These are phyloP conservation scores for Delonix regia DNA, from an alignment of 306 rosid genomes.

Conservation along the genomic window DNA sequence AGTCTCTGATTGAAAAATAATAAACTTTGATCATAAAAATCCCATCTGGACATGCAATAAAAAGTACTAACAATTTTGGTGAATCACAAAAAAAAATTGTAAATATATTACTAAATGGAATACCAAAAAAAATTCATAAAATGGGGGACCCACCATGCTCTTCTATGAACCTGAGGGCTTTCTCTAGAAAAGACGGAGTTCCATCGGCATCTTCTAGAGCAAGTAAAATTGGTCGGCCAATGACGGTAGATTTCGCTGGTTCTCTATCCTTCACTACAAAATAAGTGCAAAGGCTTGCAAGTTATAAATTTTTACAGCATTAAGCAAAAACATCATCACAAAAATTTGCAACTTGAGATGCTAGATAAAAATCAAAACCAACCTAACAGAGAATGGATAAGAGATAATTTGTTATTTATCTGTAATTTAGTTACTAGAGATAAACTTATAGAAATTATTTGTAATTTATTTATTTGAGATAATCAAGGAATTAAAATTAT, in stretches of 20 bases:
- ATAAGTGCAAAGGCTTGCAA: constrained; percentile 36
- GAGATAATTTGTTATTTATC: too few species aligned
- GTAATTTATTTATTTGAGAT: too few species aligned
- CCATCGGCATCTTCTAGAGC: constrained; percentile 98
- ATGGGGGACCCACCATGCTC: constrained; percentile 63
- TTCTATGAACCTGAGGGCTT: constrained; percentile 84
- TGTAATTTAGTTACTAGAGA: too few species aligned
- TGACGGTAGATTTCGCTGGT: constrained; percentile 63
- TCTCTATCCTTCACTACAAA: constrained; percentile 65
- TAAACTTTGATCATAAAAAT: background rate
- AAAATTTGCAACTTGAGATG: background rate
- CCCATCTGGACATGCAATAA: background rate
- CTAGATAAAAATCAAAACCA: constrained; percentile 18
- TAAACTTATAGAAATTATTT: too few species aligned
- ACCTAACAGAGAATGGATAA: too few species aligned
- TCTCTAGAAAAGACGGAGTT: constrained; percentile 92
- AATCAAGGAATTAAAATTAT: too few species aligned
- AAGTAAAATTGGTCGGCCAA: constrained; percentile 88
- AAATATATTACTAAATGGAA: background rate
- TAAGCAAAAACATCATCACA: constrained; percentile 32
- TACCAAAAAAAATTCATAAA: constrained; percentile 2
- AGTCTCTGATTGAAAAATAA: background rate
- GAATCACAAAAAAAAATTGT: background rate
- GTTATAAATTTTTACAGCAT: constrained; percentile 35
- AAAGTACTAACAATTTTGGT: background rate